phyloP scores from a whole-genome alignment of 208 protist genomes.

The Endotrypanum monterogeii region DNA sequence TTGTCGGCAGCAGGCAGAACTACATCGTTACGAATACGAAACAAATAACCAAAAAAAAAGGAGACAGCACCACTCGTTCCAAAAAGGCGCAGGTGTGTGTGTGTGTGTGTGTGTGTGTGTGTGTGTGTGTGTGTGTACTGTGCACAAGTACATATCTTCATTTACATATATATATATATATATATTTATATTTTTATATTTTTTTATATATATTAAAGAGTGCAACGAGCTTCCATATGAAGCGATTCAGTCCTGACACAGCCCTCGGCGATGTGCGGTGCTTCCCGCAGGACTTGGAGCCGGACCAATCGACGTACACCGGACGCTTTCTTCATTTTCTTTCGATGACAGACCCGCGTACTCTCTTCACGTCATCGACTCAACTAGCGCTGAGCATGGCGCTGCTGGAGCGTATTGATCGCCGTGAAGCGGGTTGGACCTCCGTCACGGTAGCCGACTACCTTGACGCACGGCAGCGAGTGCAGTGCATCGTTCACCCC shows the following conservation, averaged over 20 bases:
- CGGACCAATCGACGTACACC: conserved; percentile 40
- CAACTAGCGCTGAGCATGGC: conserved; percentile 32
- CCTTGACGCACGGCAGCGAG: conserved; percentile 40
- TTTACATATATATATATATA: background rate
- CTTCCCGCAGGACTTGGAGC: conserved; percentile 48
- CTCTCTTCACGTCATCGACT: conserved; percentile 40
- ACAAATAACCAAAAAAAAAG: too few relatives aligned
- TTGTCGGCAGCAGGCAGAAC: too few relatives aligned
- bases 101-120: conserved; percentile 3
- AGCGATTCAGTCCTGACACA: background rate
- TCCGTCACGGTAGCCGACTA: conserved; percentile 40
- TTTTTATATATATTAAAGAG: too few relatives aligned
- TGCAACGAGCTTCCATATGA: conserved; percentile 5
- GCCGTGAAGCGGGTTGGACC: conserved; percentile 28
- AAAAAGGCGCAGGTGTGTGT: too few relatives aligned
- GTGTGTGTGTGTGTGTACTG: background rate
- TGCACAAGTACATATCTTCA: too few relatives aligned
- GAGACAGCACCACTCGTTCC: too few relatives aligned
- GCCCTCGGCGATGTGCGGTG: conserved; percentile 38
- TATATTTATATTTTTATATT: background rate
- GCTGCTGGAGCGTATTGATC: conserved; percentile 36
- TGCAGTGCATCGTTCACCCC: conserved; percentile 76
- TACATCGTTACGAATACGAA: too few relatives aligned
- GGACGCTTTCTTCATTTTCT: conserved; percentile 46
- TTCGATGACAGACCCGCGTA: conserved; percentile 56